Evolutionary conservation across 129 eudicot genomes (phyloP).

Genomic region (Saussurea involucrata): DNA sequence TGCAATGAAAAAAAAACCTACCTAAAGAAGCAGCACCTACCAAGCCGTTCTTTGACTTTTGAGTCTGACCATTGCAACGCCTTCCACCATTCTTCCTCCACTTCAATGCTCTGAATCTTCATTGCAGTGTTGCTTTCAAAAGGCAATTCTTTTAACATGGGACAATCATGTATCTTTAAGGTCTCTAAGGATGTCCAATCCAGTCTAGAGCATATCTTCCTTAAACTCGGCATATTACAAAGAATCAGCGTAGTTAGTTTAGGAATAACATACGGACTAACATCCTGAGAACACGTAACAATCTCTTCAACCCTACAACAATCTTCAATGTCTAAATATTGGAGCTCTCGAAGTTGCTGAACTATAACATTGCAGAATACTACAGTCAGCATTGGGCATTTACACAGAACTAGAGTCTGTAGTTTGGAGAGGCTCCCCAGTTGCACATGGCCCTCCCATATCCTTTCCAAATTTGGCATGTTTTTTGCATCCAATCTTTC

Average conservation of each 20-base stretch:
- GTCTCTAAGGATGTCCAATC: slow-evolving; percentile 14
- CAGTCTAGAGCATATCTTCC: slow-evolving; percentile 1
- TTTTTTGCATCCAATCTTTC: slow-evolving; percentile 27
- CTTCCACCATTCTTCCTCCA: slow-evolving; percentile 19
- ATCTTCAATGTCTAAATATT: slow-evolving; percentile 18
- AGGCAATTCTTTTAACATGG: slow-evolving; percentile 20
- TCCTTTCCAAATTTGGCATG: slow-evolving; percentile 17
- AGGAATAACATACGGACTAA: neutral
- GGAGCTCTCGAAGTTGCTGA: slow-evolving; percentile 13
- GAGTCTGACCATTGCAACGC: slow-evolving; percentile 9
- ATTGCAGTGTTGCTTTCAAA: slow-evolving; percentile 12
- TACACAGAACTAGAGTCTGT: slow-evolving; percentile 7
- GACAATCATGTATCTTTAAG: slow-evolving; percentile 18
- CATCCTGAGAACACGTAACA: slow-evolving; percentile 14
- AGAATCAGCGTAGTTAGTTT: slow-evolving; percentile 17
- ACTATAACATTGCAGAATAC: slow-evolving; percentile 13
- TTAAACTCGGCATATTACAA: slow-evolving; percentile 14
- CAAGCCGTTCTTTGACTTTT: slow-evolving; percentile 9
- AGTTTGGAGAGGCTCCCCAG: slow-evolving; percentile 14
- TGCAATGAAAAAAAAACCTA: neutral
- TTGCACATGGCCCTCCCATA: slow-evolving; percentile 19
- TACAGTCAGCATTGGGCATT: slow-evolving; percentile 13
- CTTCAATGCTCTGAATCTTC: slow-evolving; percentile 13
- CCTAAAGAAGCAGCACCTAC: slow-evolving; percentile 4
- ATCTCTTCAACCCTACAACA: slow-evolving; percentile 22